Evolutionary conservation across 169 alveolate genomes (phyloP).

Genomic region (Besnoitia besnoiti): DNA sequence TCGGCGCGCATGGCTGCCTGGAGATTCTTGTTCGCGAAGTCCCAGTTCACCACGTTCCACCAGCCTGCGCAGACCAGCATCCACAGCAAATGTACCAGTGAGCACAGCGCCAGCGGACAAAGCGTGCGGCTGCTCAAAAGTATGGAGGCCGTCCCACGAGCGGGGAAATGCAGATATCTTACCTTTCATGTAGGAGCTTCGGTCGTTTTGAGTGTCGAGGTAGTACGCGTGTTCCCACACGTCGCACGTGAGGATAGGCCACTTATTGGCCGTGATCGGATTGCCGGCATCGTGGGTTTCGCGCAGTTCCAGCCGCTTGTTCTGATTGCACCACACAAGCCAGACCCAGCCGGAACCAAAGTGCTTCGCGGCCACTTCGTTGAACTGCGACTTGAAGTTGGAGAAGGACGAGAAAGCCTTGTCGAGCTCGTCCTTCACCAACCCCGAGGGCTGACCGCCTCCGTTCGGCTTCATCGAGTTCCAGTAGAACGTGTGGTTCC

Average conservation of each 20-base stretch:
- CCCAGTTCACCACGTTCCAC: slow-evolving; percentile 91
- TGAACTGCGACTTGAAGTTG: slow-evolving; percentile 83
- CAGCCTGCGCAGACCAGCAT: slow-evolving; percentile 65
- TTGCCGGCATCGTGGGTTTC: slow-evolving; percentile 54
- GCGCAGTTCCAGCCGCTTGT: slow-evolving; percentile 88
- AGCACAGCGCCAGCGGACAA: no score
- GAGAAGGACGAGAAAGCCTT: slow-evolving; percentile 87
- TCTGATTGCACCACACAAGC: slow-evolving; percentile 92
- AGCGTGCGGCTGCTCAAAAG: no score
- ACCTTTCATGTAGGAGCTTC: slow-evolving; percentile 66
- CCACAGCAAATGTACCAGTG: no score
- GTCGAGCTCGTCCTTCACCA: slow-evolving; percentile 80
- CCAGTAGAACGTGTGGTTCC: slow-evolving; percentile 95
- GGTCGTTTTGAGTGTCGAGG: slow-evolving; percentile 83
- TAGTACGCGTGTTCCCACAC: slow-evolving; percentile 94
- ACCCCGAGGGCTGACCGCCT: slow-evolving; percentile 89
- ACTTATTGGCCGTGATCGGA: not conserved
- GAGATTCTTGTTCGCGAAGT: slow-evolving; percentile 70
- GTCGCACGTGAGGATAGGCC: slow-evolving; percentile 71
- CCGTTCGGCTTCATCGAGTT: slow-evolving; percentile 91
- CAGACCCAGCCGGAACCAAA: slow-evolving; percentile 99
- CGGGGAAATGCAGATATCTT: not conserved
- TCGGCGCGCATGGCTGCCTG: not conserved
- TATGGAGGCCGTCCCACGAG: no score
- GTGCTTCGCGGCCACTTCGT: slow-evolving; percentile 80